Evolutionary conservation across 495 filamentous ascomycete genomes (phyloP).

Genomic region (Pseudomonodictys pantanalensis): DNA sequence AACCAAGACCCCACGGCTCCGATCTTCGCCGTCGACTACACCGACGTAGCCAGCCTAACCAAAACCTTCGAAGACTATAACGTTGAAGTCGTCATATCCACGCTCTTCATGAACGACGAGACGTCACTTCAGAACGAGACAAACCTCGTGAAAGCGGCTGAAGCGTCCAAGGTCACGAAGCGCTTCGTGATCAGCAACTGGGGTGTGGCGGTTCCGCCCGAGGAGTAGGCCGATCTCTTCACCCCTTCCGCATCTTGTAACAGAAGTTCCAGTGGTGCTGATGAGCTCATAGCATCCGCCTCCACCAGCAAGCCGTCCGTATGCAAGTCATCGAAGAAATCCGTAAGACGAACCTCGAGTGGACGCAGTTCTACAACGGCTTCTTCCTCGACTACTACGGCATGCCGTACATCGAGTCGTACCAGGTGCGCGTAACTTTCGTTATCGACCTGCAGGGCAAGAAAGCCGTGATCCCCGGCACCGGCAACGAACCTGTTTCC

Average conservation of each 20-base stretch:
- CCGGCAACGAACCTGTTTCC: slow-evolving; percentile 47
- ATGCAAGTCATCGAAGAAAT: neutral
- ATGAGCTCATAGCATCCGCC: neutral
- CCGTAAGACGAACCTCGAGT: slow-evolving; percentile 42
- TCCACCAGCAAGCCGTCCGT: neutral
- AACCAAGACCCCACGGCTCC: slow-evolving; percentile 23
- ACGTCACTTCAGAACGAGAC: slow-evolving; percentile 18
- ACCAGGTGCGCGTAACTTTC: slow-evolving; percentile 44
- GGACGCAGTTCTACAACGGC: slow-evolving; percentile 50
- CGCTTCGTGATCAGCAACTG: slow-evolving; percentile 41
- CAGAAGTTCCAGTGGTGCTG: neutral
- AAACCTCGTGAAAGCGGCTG: slow-evolving; percentile 52
- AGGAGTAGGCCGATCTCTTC: neutral
- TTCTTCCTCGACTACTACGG: slow-evolving; percentile 58
- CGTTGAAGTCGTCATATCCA: slow-evolving; percentile 54
- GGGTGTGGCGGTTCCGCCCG: neutral
- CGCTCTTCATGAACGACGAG: slow-evolving; percentile 41
- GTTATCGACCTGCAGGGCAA: slow-evolving; percentile 49
- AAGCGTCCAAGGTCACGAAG: slow-evolving; percentile 44
- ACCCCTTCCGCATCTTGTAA: neutral
- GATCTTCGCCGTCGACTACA: slow-evolving; percentile 46
- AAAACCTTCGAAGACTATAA: slow-evolving; percentile 47
- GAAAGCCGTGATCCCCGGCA: slow-evolving; percentile 52
- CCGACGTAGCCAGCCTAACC: slow-evolving; percentile 41
- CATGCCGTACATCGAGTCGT: slow-evolving; percentile 46